phyloP scores from a whole-genome alignment of 2,329 filamentous ascomycete species.

The Neocatenulostroma microsporum region DNA sequence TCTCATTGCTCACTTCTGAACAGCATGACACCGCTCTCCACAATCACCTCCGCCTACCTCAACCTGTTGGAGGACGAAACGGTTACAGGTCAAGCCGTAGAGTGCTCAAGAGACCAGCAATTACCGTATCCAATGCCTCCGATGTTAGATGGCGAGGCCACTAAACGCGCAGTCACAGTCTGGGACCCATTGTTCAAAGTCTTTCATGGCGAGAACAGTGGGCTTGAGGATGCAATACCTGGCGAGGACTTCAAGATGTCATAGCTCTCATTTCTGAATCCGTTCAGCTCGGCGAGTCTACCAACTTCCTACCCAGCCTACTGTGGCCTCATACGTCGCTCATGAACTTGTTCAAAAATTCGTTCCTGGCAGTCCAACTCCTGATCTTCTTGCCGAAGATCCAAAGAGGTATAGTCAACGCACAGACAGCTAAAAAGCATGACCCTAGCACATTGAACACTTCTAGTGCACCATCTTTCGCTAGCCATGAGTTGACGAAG shows the following conservation, averaged over 20 bases:
- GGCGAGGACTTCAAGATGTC: conserved; percentile 5
- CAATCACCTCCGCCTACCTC: conserved; percentile 10
- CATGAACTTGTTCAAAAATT: conserved; percentile 28
- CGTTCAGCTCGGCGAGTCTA: no score
- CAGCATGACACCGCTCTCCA: conserved; percentile 14
- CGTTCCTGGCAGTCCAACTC: conserved; percentile 37
- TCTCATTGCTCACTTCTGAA: neutral
- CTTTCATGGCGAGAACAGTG: conserved; percentile 11
- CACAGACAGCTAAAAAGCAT: conserved; percentile 37
- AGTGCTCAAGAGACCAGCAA: conserved; percentile 11
- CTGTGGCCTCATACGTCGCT: conserved; percentile 18
- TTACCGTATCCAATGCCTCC: conserved; percentile 10
- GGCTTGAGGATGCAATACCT: conserved; percentile 10
- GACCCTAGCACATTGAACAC: conserved; percentile 27
- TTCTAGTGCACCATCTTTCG: conserved; percentile 19
- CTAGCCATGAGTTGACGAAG: conserved; percentile 30
- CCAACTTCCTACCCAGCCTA: no score
- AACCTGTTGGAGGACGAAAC: conserved; percentile 10
- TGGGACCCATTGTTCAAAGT: conserved; percentile 15
- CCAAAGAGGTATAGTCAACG: conserved; percentile 44
- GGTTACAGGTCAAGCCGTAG: conserved; percentile 10
- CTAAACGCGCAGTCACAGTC: conserved; percentile 12
- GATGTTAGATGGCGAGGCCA: conserved; percentile 9
- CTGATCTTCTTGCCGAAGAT: conserved; percentile 43
- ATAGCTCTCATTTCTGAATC: no score